Conservation (phyloP, 192 early-diverging fungal species). For the Geosiphon pyriformis region DNA sequence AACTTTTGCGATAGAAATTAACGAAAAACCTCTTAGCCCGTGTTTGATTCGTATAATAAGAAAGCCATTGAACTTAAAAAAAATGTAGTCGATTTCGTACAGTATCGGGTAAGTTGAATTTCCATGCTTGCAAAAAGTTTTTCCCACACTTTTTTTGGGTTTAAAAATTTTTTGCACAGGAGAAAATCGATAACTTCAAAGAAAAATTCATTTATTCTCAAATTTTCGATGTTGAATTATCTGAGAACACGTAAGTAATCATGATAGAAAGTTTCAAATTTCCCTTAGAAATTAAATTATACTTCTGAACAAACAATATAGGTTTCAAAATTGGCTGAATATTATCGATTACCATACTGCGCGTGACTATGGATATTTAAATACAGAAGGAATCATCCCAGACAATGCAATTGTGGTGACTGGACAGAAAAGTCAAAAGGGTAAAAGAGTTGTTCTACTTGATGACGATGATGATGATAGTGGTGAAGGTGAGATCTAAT, state of each 20-base stretch:
- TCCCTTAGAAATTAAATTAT: background rate
- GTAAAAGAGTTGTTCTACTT: background rate
- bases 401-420: slow-evolving; percentile 35
- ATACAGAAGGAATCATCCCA: slow-evolving; percentile 51
- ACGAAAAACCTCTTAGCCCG: slow-evolving; percentile 27
- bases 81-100: slow-evolving; percentile 50
- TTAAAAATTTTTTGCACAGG: slow-evolving; percentile 26
- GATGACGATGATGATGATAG: background rate
- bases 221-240: slow-evolving; percentile 71
- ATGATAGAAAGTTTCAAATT: background rate
- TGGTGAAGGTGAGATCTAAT: too few relatives aligned
- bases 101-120: slow-evolving; percentile 34
- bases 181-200: slow-evolving; percentile 80
- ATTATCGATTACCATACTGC: slow-evolving; percentile 50
- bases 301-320: slow-evolving; percentile 9
- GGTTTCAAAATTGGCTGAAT: slow-evolving; percentile 60
- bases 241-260: slow-evolving; percentile 48
- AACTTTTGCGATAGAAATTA: too few relatives aligned
- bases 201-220: slow-evolving; percentile 80
- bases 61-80: slow-evolving; percentile 33
- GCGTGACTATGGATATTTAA: slow-evolving; percentile 58
- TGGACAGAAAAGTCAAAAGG: slow-evolving; percentile 24
- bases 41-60: slow-evolving; percentile 66
- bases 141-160: slow-evolving; percentile 10
- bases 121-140: background rate